Conservation (phyloP, 2,329 filamentous ascomycete genomes). For the Sclerotinia sclerotiorum region DNA sequence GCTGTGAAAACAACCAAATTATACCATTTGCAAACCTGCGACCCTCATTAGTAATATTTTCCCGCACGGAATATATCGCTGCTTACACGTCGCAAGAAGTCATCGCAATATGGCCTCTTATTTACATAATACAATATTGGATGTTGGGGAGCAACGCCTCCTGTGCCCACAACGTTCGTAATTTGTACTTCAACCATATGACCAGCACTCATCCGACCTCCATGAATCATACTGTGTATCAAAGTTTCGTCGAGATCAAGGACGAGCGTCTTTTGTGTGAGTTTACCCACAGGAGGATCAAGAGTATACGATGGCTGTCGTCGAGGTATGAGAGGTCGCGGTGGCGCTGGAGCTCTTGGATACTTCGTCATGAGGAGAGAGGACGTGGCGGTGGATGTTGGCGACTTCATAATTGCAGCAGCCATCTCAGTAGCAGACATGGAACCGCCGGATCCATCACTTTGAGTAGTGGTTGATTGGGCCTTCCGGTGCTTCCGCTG, state of each 20-base stretch:
- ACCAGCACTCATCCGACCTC: slow-evolving; percentile 89
- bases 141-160: slow-evolving; percentile 79
- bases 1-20: slow-evolving; percentile 96
- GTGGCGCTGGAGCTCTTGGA: slow-evolving; percentile 83
- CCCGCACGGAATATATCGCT: not conserved
- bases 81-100: slow-evolving; percentile 81
- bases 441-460: slow-evolving; percentile 41
- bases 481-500: slow-evolving; percentile 70
- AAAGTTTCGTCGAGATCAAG: slow-evolving; percentile 95
- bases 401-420: slow-evolving; percentile 83
- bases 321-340: slow-evolving; percentile 83
- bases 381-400: slow-evolving; percentile 72
- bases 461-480: slow-evolving; percentile 49
- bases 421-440: slow-evolving; percentile 51
- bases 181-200: slow-evolving; percentile 99
- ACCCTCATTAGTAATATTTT: slow-evolving; percentile 33
- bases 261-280: slow-evolving; percentile 87
- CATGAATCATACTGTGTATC: slow-evolving; percentile 97
- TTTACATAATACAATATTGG: slow-evolving; percentile 99
- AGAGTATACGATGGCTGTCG: slow-evolving; percentile 83
- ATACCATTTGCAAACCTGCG: slow-evolving; percentile 93
- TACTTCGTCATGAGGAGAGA: slow-evolving; percentile 76
- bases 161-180: slow-evolving; percentile 67
- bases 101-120: slow-evolving; percentile 94
- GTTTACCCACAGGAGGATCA: slow-evolving; percentile 50